Percentiles rank a stretch among this genome's conserved stretches.
Conservation (phyloP, 2,329 filamentous ascomycete species). For the Pseudogymnoascus sp. region DNA sequence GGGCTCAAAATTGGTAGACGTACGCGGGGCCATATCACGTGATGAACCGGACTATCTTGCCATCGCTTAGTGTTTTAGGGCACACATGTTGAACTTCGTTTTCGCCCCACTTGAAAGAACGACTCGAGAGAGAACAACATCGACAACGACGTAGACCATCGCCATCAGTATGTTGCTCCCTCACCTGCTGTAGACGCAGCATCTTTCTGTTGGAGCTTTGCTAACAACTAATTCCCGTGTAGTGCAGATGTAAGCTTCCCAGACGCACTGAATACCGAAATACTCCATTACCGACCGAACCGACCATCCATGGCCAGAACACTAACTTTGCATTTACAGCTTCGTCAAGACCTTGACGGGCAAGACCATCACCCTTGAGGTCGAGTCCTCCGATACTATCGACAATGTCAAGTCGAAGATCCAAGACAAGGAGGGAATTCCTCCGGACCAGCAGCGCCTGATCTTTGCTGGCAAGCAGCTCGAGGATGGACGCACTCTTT, state of each 20-base stretch:
- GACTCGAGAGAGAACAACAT: conserved; percentile 10
- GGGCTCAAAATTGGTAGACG: neutral
- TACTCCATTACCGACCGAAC: conserved; percentile 16
- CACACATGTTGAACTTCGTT: conserved; percentile 10
- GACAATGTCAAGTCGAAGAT: conserved; percentile 99
- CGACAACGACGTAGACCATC: conserved; percentile 22
- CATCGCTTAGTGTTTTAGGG: conserved; percentile 11
- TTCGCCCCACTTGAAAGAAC: conserved; percentile 11
- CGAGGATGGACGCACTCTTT: conserved; percentile 93
- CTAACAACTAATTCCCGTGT: conserved; percentile 42
- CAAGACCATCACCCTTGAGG: conserved; percentile 99
- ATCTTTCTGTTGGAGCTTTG: conserved; percentile 20
- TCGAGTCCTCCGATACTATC: conserved; percentile 98
- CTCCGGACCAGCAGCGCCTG: conserved; percentile 95
- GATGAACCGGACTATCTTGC: neutral
- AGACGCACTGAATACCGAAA: conserved; percentile 22
- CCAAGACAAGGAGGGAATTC: conserved; percentile 99
- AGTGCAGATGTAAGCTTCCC: conserved; percentile 82
- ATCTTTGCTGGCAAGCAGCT: conserved; percentile 99
- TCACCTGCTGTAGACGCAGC: conserved; percentile 2
- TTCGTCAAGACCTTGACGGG: conserved; percentile 99
- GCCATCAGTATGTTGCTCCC: conserved; percentile 47
- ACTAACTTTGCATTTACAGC: conserved; percentile 43
- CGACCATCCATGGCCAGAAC: conserved; percentile 18
- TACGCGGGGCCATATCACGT: neutral